Base-by-base conservation (phyloP, 176 grass and related monocot species). In the Aegilops umbellulata region DNA sequence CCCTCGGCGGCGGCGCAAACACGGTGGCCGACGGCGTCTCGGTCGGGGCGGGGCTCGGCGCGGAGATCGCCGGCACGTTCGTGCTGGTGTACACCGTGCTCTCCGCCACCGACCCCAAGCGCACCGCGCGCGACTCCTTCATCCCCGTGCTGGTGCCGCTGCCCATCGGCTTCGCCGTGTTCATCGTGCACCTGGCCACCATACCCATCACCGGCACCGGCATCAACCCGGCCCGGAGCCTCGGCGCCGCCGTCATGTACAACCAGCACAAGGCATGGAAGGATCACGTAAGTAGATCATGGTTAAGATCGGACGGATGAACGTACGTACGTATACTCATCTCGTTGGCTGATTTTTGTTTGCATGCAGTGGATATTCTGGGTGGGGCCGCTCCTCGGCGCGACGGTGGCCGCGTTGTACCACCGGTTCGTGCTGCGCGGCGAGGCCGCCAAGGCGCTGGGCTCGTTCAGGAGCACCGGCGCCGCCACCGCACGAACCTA, bases 191-290 rank as follows among this genome's bases (percentile, higher is more conserved):
- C 83, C 83, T 95, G 34, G 95, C 95, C 11, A 95, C 93, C 23
- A 95, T 98, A 12, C 95, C 95, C 7, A 89, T 95, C 86, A 98
- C 95, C 5, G 95, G 95, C 23, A 95, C 95, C 5, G 88, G 95
- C 49, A 98, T 98, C 84, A 98, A 94, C 36, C 93, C 93, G 29
- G 95, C 95, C 19, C 86, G 95, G 83, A 98, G 95, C 90, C 92
- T 98, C 5, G 95, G 93, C 65, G 68, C 95, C 14, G 95, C 95
- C 61, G 91, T 94, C 57, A 3, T 93, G 3, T 95, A 93, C 91
- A 90, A 92, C 87, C 78, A 86, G 38, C 76, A 74, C 38, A 77
- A 79, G 22, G 79, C 92, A 23, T 98, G 93, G 93, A 38, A 87
- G 27, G 86, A 95, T 14, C 95, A 90, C 47, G 95, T 92, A 79